A percentile compares a stretch with the other conserved stretches of the same genome.
phyloP scores from a whole-genome alignment of 2,329 filamentous ascomycete genomes.

The Epichloe baconii region DNA sequence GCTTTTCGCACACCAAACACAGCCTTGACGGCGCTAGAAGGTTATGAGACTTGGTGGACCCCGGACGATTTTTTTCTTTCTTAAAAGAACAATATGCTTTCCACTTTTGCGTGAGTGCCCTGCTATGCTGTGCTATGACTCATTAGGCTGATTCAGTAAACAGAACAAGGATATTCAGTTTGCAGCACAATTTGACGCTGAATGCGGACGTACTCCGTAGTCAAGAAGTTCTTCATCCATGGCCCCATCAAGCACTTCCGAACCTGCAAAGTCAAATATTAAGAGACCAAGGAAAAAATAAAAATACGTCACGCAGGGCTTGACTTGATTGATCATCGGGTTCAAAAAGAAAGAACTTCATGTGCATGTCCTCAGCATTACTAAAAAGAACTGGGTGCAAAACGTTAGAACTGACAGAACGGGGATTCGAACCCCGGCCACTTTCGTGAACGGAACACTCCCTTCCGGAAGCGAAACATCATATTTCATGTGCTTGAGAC shows the following conservation, averaged over 20 bases:
- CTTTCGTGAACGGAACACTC: slow-evolving; percentile 14
- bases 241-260: too few relatives aligned
- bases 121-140: not conserved
- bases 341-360: not conserved
- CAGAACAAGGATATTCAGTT: too few relatives aligned
- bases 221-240: too few relatives aligned
- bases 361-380: not conserved
- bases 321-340: too few relatives aligned
- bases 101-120: not conserved
- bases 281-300: too few relatives aligned
- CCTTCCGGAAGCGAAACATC: slow-evolving; percentile 9
- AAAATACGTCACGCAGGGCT: too few relatives aligned
- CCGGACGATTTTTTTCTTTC: not conserved
- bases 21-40: not conserved
- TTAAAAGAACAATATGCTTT: too few relatives aligned
- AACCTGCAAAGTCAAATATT: too few relatives aligned
- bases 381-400: slow-evolving; percentile 2
- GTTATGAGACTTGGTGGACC: not conserved
- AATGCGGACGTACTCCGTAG: too few relatives aligned
- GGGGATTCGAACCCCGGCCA: slow-evolving; percentile 15
- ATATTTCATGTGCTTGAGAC: slow-evolving; percentile 11
- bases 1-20: not conserved
- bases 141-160: not conserved
- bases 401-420: slow-evolving; percentile 10
- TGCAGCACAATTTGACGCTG: too few relatives aligned